These are phyloP conservation scores for Gymnopilus dilepis DNA, from an alignment of 768 basidiomycete species.

Conservation along the genomic window DNA sequence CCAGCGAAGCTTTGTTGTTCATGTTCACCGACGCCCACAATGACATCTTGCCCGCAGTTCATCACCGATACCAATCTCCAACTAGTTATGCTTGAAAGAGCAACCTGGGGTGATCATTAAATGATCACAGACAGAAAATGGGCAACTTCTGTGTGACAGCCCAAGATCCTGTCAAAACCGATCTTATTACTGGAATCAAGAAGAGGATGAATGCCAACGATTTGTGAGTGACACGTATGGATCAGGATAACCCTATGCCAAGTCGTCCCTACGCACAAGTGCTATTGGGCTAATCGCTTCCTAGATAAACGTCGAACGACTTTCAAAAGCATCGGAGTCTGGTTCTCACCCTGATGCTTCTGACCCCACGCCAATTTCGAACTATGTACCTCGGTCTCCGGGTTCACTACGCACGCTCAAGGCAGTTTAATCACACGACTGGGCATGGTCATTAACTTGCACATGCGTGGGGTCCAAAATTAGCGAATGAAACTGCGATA, in stretches of 20 bases:
- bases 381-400: background rate
- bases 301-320: no score
- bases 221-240: no score
- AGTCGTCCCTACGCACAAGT: no score
- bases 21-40: conserved; percentile 2
- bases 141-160: background rate
- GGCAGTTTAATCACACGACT: background rate
- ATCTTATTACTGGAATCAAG: no score
- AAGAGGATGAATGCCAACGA: no score
- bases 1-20: conserved; percentile 4
- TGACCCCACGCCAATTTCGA: background rate
- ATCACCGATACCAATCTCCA: background rate
- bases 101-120: background rate
- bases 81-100: background rate
- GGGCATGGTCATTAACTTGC: background rate
- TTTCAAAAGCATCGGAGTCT: background rate
- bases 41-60: background rate
- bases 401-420: background rate
- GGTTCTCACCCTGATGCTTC: no score
- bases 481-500: background rate
- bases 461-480: background rate
- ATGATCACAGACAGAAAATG: no score
- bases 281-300: no score
- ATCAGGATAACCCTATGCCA: no score
- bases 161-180: background rate